Evolutionary conservation across 1,284 basidiomycete genomes (phyloP).

Genomic region (Leccinum angustisporum): DNA sequence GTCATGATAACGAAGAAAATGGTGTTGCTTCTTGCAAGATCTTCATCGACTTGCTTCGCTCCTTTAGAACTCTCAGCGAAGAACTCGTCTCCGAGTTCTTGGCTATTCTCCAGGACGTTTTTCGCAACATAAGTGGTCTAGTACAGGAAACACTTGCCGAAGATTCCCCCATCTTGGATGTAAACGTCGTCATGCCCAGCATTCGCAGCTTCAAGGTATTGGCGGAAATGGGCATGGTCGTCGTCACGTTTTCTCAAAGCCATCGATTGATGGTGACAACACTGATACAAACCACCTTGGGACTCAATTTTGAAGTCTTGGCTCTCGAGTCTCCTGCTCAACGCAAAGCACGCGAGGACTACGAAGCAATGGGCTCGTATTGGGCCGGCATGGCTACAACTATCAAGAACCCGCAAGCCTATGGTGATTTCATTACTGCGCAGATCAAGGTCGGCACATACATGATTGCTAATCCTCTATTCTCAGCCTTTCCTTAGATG

Average conservation of each 20-base stretch:
- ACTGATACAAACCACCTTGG: conserved; percentile 73
- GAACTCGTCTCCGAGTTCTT: too few species aligned
- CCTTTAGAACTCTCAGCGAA: too few species aligned
- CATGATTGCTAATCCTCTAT: not conserved
- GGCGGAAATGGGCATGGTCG: conserved; percentile 91
- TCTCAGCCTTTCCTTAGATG: conserved; percentile 49
- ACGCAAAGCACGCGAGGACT: conserved; percentile 77
- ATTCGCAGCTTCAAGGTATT: conserved; percentile 86
- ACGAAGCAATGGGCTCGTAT: conserved; percentile 69
- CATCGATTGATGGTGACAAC: conserved; percentile 69
- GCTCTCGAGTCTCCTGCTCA: conserved; percentile 88
- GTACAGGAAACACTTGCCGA: too few species aligned
- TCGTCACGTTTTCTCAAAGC: conserved; percentile 89
- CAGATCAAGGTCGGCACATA: conserved; percentile 79
- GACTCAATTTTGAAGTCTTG: conserved; percentile 74
- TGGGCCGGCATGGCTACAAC: conserved; percentile 86
- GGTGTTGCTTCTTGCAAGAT: too few species aligned
- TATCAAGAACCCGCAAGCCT: conserved; percentile 77
- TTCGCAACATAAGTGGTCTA: too few species aligned
- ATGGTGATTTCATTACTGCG: conserved; percentile 87
- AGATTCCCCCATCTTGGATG: too few species aligned
- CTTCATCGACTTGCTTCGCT: too few species aligned
- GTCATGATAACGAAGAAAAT: too few species aligned
- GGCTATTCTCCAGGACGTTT: too few species aligned
- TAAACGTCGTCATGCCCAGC: too few species aligned